Evolutionary conservation across 2,329 filamentous ascomycete genomes (phyloP).

Genomic region (Tolypocladium nubicola): DNA sequence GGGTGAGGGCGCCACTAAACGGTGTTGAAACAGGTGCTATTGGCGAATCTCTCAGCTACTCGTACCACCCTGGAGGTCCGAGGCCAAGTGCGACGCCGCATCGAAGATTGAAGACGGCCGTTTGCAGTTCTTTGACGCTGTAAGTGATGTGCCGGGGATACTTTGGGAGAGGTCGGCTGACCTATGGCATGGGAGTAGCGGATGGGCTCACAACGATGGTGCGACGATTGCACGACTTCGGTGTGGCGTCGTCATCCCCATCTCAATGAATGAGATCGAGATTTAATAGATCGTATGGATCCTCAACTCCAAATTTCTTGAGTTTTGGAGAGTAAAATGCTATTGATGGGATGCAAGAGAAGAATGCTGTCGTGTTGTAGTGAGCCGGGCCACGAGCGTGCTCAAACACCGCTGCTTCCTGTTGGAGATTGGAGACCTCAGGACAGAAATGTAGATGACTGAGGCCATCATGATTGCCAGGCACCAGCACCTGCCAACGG

Average conservation of each 20-base stretch:
- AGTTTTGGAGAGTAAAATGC: too few relatives aligned
- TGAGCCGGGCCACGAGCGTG: too few relatives aligned
- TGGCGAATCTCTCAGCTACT: background rate
- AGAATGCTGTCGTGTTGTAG: too few relatives aligned
- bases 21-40: background rate
- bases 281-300: background rate
- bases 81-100: background rate
- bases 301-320: background rate
- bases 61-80: background rate
- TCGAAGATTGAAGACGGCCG: background rate
- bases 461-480: too few relatives aligned
- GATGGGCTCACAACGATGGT: background rate
- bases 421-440: too few relatives aligned
- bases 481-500: too few relatives aligned
- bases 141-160: background rate
- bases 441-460: too few relatives aligned
- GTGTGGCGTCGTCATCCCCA: background rate
- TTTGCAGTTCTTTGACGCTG: background rate
- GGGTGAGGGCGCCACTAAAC: background rate
- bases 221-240: background rate
- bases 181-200: background rate
- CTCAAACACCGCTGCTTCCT: too few relatives aligned
- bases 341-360: too few relatives aligned
- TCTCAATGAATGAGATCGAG: background rate
- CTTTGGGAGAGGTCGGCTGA: background rate